These are phyloP conservation scores for Pythium myriotylum DNA, from an alignment of 352 stramenopile species.

Conservation along the genomic window DNA sequence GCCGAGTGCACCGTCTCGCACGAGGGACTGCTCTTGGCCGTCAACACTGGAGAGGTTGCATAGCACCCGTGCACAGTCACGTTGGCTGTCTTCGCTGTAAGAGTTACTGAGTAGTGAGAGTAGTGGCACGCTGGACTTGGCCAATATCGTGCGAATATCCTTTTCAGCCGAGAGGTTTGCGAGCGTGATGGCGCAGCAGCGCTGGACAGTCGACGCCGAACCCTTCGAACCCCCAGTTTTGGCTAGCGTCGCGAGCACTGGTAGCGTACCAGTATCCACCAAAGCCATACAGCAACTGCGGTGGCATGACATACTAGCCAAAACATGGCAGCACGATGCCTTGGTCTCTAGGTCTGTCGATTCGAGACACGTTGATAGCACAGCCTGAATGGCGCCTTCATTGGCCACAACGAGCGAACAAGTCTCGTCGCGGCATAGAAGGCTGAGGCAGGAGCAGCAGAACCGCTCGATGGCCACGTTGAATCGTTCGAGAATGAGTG, in stretches of 20 bases:
- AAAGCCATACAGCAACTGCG: conserved; percentile 57
- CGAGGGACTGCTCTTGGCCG: conserved; percentile 50
- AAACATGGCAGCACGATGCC: conserved; percentile 70
- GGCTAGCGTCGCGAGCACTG: conserved; percentile 57
- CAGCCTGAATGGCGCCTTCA: conserved; percentile 49
- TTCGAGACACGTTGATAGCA: conserved; percentile 63
- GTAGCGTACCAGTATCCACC: conserved; percentile 51
- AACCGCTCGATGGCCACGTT: conserved; percentile 69
- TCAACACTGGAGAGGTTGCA: conserved; percentile 71
- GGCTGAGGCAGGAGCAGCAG: conserved; percentile 70
- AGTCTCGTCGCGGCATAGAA: conserved; percentile 69
- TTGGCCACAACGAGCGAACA: conserved; percentile 59
- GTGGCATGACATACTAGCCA: conserved; percentile 77
- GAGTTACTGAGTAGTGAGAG: conserved; percentile 71
- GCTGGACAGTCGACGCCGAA: conserved; percentile 37
- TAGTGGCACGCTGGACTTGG: conserved; percentile 49
- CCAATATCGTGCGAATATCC: conserved; percentile 49
- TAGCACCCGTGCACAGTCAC: conserved; percentile 70
- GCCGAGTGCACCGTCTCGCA: conserved; percentile 56
- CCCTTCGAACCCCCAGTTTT: conserved; percentile 49
- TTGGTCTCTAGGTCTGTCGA: conserved; percentile 69
- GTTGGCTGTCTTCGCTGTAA: conserved; percentile 82
- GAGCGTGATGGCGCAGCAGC: conserved; percentile 71
- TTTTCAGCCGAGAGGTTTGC: conserved; percentile 64
- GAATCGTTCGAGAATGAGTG: conserved; percentile 50